Conservation (phyloP, 2,329 filamentous ascomycete genomes). For the Pseudovirgaria hyperparasitica region DNA sequence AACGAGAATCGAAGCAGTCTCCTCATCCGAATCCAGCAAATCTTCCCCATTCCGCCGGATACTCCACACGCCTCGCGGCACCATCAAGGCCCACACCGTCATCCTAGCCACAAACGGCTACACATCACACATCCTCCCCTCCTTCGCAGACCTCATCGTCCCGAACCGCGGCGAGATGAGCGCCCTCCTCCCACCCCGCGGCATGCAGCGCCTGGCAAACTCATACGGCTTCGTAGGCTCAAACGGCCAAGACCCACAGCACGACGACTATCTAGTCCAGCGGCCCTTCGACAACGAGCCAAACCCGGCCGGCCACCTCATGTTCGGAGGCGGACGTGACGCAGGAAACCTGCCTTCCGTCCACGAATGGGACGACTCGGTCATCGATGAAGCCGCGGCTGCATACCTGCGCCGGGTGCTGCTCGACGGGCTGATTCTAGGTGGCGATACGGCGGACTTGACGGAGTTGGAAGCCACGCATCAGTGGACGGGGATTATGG, state of each 20-base stretch:
- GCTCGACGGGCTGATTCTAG: slow-evolving; percentile 21
- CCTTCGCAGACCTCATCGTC: slow-evolving; percentile 58
- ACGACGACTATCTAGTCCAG: slow-evolving; percentile 64
- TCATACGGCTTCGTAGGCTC: slow-evolving; percentile 54
- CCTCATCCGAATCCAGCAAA: slow-evolving; percentile 8
- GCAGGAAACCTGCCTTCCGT: slow-evolving; percentile 32
- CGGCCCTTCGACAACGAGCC: slow-evolving; percentile 37
- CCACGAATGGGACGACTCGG: slow-evolving; percentile 47
- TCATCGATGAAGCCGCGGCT: slow-evolving; percentile 43
- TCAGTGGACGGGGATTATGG: slow-evolving; percentile 72
- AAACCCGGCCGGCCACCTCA: slow-evolving; percentile 41
- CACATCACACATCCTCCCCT: slow-evolving; percentile 60
- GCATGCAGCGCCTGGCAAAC: slow-evolving; percentile 34
- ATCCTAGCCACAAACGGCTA: slow-evolving; percentile 77
- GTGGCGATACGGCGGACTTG: slow-evolving; percentile 21
- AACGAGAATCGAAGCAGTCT: slow-evolving; percentile 15
- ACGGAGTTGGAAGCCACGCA: slow-evolving; percentile 34
- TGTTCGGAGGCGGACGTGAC: slow-evolving; percentile 60
- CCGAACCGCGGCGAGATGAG: slow-evolving; percentile 66
- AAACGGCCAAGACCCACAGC: slow-evolving; percentile 30
- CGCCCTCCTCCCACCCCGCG: slow-evolving; percentile 46
- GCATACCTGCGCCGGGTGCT: slow-evolving; percentile 40
- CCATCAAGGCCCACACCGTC: slow-evolving; percentile 47
- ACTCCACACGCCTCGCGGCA: slow-evolving; percentile 57
- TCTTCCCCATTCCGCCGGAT: slow-evolving; percentile 37